Percentiles rank a stretch among this genome's conserved stretches.
phyloP scores from a whole-genome alignment of 2,329 filamentous ascomycete genomes.

The Beauveria sp. region DNA sequence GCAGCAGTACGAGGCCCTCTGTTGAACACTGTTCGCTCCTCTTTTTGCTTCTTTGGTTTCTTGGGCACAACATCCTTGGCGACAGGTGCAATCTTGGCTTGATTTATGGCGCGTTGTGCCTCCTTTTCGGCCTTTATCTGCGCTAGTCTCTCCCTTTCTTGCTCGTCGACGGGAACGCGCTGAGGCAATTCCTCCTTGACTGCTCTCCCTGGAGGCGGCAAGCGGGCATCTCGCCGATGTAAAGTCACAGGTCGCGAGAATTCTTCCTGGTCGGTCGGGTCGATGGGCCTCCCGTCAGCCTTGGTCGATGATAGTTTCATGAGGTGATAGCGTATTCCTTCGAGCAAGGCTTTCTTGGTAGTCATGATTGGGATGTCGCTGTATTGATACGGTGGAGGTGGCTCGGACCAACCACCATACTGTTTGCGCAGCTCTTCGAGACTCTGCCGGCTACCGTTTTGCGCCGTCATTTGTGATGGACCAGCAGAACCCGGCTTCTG shows the following conservation, averaged over 20 bases:
- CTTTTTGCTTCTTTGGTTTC: constrained; percentile 56
- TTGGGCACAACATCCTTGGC: constrained; percentile 49
- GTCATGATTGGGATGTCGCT: constrained; percentile 63
- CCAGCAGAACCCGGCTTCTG: constrained; percentile 16
- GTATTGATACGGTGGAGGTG: constrained; percentile 41
- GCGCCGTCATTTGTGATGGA: constrained; percentile 14
- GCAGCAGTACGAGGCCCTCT: constrained; percentile 73
- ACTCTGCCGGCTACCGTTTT: constrained; percentile 24
- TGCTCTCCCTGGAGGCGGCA: constrained; percentile 54
- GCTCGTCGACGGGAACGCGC: constrained; percentile 40
- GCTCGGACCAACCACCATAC: constrained; percentile 51
- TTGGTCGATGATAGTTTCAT: constrained; percentile 67
- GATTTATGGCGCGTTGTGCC: constrained; percentile 75
- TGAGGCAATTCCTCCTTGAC: constrained; percentile 51
- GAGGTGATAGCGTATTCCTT: constrained; percentile 77
- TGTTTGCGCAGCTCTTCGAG: constrained; percentile 36
- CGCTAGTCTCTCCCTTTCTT: constrained; percentile 57
- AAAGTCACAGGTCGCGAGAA: constrained; percentile 84
- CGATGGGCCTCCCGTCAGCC: constrained; percentile 50
- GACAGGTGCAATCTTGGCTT: constrained; percentile 88
- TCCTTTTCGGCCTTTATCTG: constrained; percentile 72
- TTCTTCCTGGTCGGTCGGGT: constrained; percentile 62
- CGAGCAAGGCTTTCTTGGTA: constrained; percentile 71
- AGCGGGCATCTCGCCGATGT: constrained; percentile 79
- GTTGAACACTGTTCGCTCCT: constrained; percentile 82